Base-by-base conservation (phyloP, 1,139 yeast genomes). In the Geotrichum phurueaensis region DNA sequence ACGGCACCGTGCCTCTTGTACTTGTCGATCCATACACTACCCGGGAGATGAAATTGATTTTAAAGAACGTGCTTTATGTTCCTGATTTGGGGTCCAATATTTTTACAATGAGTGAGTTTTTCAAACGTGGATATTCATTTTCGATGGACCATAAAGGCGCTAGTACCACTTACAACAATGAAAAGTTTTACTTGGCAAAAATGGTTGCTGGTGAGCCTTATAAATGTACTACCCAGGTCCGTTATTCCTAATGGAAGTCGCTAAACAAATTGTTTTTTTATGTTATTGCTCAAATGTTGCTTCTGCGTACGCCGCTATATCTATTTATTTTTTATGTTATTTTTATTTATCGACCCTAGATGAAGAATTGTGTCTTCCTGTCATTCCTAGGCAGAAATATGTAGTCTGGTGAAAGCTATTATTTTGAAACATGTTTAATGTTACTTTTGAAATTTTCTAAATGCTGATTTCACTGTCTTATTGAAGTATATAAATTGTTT, bases 31-130 rank as follows among this genome's bases (percentile, higher is more conserved):
- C 29, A 5, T 22, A 39, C 18, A 53, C 43, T n/a, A 20, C 33
- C 2, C 12, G 55, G 3, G 50, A 39, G 20, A 15, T 53, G 6
- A 31, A 36, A 23, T 39, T 47, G 50, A 23, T 36, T 15, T 23
- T 53, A 36, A 53, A 53, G 22, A 53, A 39, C 13, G 55, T 53
- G 9, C 49, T 53, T 22, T 53, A 53, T 25, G 43, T 53, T 12
- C 55, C 55, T 36, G n/a, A 39, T 27, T 33, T 39, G 15, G 49
- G 49, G 15, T 22, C n/a, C 10, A 53, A 39, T 39, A 20, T 53
- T 7, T 53, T 53, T 53, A 10, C 55, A 13, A 36, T 53, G 55
- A 29, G 25, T 10, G 55, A 53, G 23, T 25, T 53, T 39, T 25
- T 53, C 13, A 53, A 53, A 39, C 23, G 43, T 3, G 55, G 55